Evolutionary conservation across 495 filamentous ascomycete genomes (phyloP), one percentile per base, ranked within the genome.

Genomic region (Hypoxylon fuscum): DNA sequence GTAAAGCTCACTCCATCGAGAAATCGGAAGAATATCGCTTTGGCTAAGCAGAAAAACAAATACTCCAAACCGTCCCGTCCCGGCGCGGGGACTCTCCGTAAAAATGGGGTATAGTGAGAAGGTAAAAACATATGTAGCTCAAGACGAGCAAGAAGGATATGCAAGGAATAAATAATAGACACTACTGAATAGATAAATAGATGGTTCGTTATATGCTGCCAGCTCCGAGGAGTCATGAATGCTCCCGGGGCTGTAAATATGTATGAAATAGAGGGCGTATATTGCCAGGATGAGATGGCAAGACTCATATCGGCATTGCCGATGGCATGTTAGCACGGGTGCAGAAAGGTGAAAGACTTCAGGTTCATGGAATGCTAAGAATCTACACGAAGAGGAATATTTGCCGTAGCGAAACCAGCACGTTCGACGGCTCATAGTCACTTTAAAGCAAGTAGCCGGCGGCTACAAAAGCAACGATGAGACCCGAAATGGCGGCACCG

Each of bases 401-500:
- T 51, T 29, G 38, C 18, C 42, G 17, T 41, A 3, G 21, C 44
- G 29, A 38, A 38, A 18, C 17, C 18, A 17, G 22, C 21, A 43
- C 27, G 20, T 4, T 31, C 27, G n/a, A 14, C 35, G 8, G 8
- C 20, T 32, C 31, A 18, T 9, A 14, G 14, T 20, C 3, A 23
- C 37, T 27, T 74, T 53, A 82, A 21, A 76, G 72, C 21, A 82
- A 62, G 32, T 74, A 78, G 32, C 73, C 72, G 3, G 77, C 77
- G 15, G 78, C 79, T 11, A 82, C 71, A 5, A 81, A 68, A 45
- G 79, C 79, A 12, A 82, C 75, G 21, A 82, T 69, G 22, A 82
- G 64, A 15, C 77, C 77, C 12, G 77, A 77, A 15, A 80, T 69
- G 40, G 79, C 77, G 23, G 76, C 68, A 10, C 75, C 74, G 14